Conservation (phyloP, 192 early-diverging fungal genomes). For the Coemansia sp. region DNA sequence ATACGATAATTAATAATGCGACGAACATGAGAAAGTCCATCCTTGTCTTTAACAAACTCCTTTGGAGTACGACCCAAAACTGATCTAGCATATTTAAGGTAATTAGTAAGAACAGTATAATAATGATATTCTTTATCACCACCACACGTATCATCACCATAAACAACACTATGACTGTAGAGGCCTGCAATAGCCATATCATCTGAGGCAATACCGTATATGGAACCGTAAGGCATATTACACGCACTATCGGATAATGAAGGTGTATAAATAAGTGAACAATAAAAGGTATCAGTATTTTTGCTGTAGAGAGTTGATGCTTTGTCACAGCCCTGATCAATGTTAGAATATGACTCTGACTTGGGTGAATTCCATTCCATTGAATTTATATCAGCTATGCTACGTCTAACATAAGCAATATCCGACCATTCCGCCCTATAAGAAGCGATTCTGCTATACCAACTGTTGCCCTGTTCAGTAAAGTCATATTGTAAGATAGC, state of each 20-base stretch:
- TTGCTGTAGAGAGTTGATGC: constrained; percentile 13
- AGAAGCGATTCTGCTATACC: constrained; percentile 25
- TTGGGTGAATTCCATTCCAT: constrained; percentile 12
- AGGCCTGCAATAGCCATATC: constrained; percentile 19
- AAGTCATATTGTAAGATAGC: constrained; percentile 26
- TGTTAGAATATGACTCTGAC: background rate
- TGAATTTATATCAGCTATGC: background rate
- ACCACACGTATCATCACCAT: constrained; percentile 14
- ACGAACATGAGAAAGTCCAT: background rate
- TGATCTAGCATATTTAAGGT: constrained; percentile 3
- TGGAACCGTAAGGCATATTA: constrained; percentile 27
- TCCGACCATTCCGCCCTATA: constrained; percentile 23
- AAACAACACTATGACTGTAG: constrained; percentile 23
- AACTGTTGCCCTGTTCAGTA: constrained; percentile 7
- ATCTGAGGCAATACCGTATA: constrained; percentile 15
- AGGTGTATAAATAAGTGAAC: constrained; percentile 7
- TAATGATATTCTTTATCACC: constrained; percentile 13
- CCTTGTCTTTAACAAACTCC: constrained; percentile 18
- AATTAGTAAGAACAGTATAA: constrained; percentile 25
- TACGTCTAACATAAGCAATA: constrained; percentile 16
- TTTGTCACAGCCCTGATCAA: constrained; percentile 2
- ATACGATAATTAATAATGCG: constrained; percentile 14
- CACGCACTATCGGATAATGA: constrained; percentile 10
- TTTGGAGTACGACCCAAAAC: constrained; percentile 21
- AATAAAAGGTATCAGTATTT: constrained; percentile 16